phyloP scores from a whole-genome alignment of 306 rosid genomes.

The Pueraria montana region DNA sequence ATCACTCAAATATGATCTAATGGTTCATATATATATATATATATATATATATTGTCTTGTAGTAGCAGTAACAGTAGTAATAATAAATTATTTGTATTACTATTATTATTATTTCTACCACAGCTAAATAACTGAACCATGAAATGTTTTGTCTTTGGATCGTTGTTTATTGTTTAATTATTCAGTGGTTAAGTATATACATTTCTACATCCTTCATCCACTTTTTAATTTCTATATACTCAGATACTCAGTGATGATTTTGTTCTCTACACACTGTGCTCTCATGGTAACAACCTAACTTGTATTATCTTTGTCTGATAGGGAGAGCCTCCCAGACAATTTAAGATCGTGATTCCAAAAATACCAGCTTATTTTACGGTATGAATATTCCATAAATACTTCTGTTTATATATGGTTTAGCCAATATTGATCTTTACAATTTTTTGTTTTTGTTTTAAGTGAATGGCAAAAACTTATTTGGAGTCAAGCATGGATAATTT shows the following conservation, averaged over 20 bases:
- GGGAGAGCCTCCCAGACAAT: slow-evolving; percentile 50
- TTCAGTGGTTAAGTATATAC: background rate
- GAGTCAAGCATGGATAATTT: slow-evolving; percentile 27
- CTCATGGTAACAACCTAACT: slow-evolving; percentile 24
- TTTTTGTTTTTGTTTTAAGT: background rate
- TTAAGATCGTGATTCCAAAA: slow-evolving; percentile 49
- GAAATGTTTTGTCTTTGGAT: background rate
- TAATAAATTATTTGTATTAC: background rate
- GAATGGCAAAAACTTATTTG: background rate
- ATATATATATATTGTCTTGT: too few species aligned
- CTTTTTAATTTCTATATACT: background rate
- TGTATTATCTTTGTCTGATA: slow-evolving; percentile 32
- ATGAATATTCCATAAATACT: slow-evolving; percentile 22
- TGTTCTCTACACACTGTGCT: slow-evolving; percentile 10
- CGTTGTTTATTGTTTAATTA: background rate
- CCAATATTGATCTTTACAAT: background rate
- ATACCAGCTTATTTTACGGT: slow-evolving; percentile 53
- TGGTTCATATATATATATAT: too few species aligned
- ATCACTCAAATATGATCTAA: too few species aligned
- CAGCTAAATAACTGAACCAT: background rate
- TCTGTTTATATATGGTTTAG: slow-evolving; percentile 29
- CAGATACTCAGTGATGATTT: background rate
- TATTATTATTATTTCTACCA: background rate
- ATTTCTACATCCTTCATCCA: background rate
- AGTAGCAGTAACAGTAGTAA: too few species aligned